A percentile compares a stretch with the other conserved stretches of the same genome.
Evolutionary conservation across 176 grass and related monocot genomes (phyloP).

Genomic region (Canna indica): DNA sequence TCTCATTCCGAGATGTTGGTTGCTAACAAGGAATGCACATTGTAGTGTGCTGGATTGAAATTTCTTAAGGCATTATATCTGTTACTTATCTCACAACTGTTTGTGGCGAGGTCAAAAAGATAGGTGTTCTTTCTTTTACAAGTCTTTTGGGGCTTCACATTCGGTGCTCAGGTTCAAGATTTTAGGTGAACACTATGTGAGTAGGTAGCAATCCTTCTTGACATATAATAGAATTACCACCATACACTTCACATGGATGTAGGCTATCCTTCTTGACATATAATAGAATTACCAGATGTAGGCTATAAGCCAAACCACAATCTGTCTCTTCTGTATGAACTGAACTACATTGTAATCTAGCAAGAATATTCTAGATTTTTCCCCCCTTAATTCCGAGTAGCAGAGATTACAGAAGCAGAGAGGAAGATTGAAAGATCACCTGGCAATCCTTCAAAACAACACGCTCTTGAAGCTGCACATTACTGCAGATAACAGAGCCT

Average conservation of each 20-base stretch:
- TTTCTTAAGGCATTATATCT: not conserved
- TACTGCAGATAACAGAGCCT: slow-evolving; percentile 87
- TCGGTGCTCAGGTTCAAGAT: not conserved
- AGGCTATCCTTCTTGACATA: not conserved
- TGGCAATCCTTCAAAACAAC: slow-evolving; percentile 91
- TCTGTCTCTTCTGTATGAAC: not conserved
- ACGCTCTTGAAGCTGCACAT: slow-evolving; percentile 95
- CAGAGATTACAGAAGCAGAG: not conserved
- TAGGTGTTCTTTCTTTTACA: not conserved
- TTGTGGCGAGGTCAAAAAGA: too few species aligned
- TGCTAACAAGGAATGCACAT: not conserved
- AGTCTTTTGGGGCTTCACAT: not conserved
- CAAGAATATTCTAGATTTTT: not conserved
- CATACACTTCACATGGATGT: too few species aligned
- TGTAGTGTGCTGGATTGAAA: not conserved
- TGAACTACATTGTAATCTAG: not conserved
- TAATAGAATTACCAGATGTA: not conserved
- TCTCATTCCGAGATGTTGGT: not conserved
- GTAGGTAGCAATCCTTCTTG: not conserved
- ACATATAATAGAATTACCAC: not conserved
- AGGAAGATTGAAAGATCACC: slow-evolving; percentile 28
- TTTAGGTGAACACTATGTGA: not conserved
- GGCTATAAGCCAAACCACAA: not conserved
- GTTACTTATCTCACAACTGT: too few species aligned
- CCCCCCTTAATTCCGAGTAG: not conserved